Conservation (phyloP, 1,139 yeast genomes). For the Yamadazyma trypodendri region DNA sequence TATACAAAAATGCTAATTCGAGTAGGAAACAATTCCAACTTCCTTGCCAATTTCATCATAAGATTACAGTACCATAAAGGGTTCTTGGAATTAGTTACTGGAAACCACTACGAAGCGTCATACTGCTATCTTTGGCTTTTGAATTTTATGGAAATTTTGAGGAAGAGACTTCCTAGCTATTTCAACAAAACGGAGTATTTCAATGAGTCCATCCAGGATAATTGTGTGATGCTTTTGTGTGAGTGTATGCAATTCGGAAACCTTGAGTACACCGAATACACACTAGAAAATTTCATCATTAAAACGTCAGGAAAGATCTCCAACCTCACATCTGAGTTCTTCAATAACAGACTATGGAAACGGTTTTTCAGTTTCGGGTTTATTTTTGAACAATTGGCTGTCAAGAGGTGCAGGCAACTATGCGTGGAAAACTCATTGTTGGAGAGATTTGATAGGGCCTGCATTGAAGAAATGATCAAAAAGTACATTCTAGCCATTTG, state of each 20-base stretch:
- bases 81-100: slow-evolving; percentile 13
- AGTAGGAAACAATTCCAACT: slow-evolving; percentile 11
- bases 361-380: slow-evolving; percentile 21
- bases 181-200: slow-evolving; percentile 16
- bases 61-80: slow-evolving; percentile 12
- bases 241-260: slow-evolving; percentile 18
- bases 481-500: slow-evolving; percentile 31
- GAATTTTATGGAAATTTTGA: slow-evolving; percentile 14
- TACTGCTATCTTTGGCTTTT: slow-evolving; percentile 22
- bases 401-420: slow-evolving; percentile 9
- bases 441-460: slow-evolving; percentile 11
- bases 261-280: slow-evolving; percentile 12
- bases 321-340: slow-evolving; percentile 16
- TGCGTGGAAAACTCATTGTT: slow-evolving; percentile 8
- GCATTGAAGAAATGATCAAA: slow-evolving; percentile 29
- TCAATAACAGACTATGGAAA: slow-evolving; percentile 13
- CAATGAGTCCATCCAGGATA: slow-evolving; percentile 14
- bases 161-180: slow-evolving; percentile 9
- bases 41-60: slow-evolving; percentile 7
- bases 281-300: slow-evolving; percentile 12
- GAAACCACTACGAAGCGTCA: slow-evolving; percentile 11
- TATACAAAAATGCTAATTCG: slow-evolving; percentile 15
- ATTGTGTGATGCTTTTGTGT: slow-evolving; percentile 14
- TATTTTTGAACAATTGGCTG: slow-evolving; percentile 20
- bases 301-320: slow-evolving; percentile 12